Evolutionary conservation across 2,329 filamentous ascomycete species (phyloP).

Genomic region (Neodidymelliopsis sp.): DNA sequence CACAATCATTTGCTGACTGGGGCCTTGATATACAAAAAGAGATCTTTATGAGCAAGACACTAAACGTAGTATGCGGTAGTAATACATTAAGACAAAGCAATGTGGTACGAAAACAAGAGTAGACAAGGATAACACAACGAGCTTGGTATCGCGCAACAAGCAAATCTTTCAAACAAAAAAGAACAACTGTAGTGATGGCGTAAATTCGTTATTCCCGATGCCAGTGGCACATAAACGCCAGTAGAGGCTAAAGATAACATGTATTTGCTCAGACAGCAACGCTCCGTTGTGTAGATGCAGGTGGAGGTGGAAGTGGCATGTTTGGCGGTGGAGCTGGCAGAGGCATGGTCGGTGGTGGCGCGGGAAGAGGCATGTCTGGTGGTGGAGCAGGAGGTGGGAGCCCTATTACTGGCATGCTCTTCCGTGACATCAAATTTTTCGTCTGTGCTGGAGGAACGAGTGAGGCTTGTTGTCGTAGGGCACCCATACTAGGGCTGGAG

Average conservation of each 20-base stretch:
- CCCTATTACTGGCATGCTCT: slow-evolving; percentile 49
- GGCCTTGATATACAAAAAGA: not conserved
- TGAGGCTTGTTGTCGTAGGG: slow-evolving; percentile 36
- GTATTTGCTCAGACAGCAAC: slow-evolving; percentile 2
- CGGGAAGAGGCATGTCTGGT: slow-evolving; percentile 55
- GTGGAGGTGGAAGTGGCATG: slow-evolving; percentile 26
- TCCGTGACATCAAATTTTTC: slow-evolving; percentile 35
- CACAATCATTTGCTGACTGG: not conserved
- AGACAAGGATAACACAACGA: not conserved
- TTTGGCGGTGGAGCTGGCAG: slow-evolving; percentile 22
- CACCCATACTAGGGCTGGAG: slow-evolving; percentile 30
- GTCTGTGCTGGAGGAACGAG: slow-evolving; percentile 20
- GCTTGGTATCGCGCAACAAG: slow-evolving; percentile 7
- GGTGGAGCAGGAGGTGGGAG: slow-evolving; percentile 57
- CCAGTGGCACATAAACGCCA: not conserved
- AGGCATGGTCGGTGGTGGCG: slow-evolving; percentile 38
- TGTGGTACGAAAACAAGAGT: not conserved
- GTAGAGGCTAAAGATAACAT: not conserved
- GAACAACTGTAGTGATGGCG: not conserved
- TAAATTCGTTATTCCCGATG: slow-evolving; percentile 7
- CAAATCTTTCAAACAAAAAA: not conserved
- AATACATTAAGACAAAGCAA: slow-evolving; percentile 2
- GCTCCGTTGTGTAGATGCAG: slow-evolving; percentile 6
- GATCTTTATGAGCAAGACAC: not conserved
- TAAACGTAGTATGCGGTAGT: not conserved